phyloP scores from a whole-genome alignment of 768 basidiomycete species.

The Mycena chlorophos region DNA sequence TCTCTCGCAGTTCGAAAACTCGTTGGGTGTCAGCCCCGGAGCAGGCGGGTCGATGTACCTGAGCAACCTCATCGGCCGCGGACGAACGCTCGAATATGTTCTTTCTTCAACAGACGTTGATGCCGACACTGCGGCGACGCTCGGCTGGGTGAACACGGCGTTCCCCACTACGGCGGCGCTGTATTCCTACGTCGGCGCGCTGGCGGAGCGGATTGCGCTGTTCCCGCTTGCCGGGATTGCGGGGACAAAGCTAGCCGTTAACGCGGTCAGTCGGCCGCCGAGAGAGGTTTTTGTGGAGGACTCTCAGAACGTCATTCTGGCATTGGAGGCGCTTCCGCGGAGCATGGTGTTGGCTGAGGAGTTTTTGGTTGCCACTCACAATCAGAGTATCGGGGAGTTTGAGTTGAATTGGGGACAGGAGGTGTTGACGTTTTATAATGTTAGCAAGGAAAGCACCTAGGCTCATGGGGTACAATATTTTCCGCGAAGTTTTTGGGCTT shows the following conservation, averaged over 20 bases:
- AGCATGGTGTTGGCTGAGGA: neutral
- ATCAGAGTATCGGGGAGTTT: constrained; percentile 8
- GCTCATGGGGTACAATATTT: too few relatives aligned
- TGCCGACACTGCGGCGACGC: constrained; percentile 1
- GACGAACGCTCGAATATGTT: constrained; percentile 8
- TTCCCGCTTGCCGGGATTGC: constrained; percentile 9
- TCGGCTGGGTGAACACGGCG: constrained; percentile 12
- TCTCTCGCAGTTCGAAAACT: constrained; percentile 7
- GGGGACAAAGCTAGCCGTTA: constrained; percentile 1
- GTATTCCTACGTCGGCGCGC: neutral
- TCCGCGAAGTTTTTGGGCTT: too few relatives aligned
- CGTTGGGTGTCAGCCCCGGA: constrained; percentile 10
- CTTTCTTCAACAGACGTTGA: constrained; percentile 9
- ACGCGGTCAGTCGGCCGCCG: constrained; percentile 7
- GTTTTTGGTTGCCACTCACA: constrained; percentile 4
- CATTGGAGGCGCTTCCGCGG: neutral
- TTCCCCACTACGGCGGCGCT: neutral
- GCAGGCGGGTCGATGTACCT: constrained; percentile 8
- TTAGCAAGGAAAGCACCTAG: too few relatives aligned
- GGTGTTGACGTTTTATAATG: neutral
- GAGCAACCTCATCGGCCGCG: constrained; percentile 3
- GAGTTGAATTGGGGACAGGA: constrained; percentile 5
- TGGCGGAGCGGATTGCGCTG: constrained; percentile 10
- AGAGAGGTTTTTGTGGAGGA: constrained; percentile 4
- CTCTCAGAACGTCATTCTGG: constrained; percentile 6